Percentiles rank a stretch among this genome's conserved stretches.
Conservation (phyloP, 306 rosid genomes). For the Amphicarpaea edgeworthii region DNA sequence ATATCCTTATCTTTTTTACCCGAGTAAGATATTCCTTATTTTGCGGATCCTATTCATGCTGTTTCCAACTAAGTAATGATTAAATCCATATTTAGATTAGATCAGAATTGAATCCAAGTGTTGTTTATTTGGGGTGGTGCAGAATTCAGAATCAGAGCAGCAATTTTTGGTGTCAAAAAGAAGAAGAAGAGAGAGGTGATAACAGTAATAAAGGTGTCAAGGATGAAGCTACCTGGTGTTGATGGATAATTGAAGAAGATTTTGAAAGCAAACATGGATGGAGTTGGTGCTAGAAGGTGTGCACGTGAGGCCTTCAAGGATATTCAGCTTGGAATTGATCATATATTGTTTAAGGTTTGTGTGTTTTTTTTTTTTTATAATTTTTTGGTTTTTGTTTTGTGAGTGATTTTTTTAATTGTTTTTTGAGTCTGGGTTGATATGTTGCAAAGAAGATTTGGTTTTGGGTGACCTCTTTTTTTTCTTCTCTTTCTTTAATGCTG, state of each 20-base stretch:
- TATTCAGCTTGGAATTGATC: conserved; percentile 83
- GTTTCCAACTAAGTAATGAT: background rate
- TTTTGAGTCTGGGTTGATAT: background rate
- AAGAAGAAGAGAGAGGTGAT: conserved; percentile 45
- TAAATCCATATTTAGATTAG: conserved; percentile 10
- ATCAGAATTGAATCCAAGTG: conserved; percentile 32
- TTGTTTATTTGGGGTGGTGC: conserved; percentile 37
- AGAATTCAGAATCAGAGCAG: conserved; percentile 46
- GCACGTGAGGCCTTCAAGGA: conserved; percentile 85
- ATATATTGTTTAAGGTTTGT: conserved; percentile 76
- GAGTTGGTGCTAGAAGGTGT: conserved; percentile 74
- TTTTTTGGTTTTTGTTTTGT: background rate
- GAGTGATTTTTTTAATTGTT: background rate
- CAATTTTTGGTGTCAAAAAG: conserved; percentile 19
- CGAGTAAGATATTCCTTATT: conserved; percentile 2
- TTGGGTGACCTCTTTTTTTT: background rate
- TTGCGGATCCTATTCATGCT: background rate
- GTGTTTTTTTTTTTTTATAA: background rate
- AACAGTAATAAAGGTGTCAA: conserved; percentile 57
- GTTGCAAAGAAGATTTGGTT: conserved; percentile 2
- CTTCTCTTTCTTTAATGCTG: background rate
- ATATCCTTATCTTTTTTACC: background rate
- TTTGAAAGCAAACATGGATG: conserved; percentile 71
- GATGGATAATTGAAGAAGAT: conserved; percentile 65
- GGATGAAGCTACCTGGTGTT: conserved; percentile 60